Evolutionary conservation across 768 basidiomycete genomes (phyloP), one percentile per base, ranked within the genome.

Genomic region (Antrodiella citrinella): DNA sequence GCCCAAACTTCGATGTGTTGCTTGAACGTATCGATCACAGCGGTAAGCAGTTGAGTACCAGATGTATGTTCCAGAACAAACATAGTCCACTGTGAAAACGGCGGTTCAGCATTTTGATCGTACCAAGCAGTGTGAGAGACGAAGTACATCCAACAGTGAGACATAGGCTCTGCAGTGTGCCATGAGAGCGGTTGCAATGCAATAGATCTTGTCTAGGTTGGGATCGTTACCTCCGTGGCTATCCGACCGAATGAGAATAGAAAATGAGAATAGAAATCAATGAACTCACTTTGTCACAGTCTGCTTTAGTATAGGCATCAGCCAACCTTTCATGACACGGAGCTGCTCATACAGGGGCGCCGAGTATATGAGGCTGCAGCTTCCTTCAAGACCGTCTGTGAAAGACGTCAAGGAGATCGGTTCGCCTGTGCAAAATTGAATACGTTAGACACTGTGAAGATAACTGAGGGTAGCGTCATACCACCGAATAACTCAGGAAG

Each of bases 341-440:
- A 86, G 78, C 66, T 90, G 86, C 55, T 90, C 86, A 54, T 80
- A 90, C 19, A 84, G 78, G 20, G 85, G 72, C 2, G 85, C 81
- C 3, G 64, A 64, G 24, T 80, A 59, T 40, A 84, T 59, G 3
- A 66, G 68, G 7, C 57, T 63, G 60, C 82, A 86, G 22, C 64
- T 68, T 13, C 60, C 55, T 11, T 71, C 62, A 49, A 58, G 35
- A 54, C 51, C 3, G 45, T 30, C 1, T 51, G 61, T 30, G 59
- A 43, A 13, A 4, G 51, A 25, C 30, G 54, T 54, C 7, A 9
- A 26, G 22, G 45, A 19, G 4, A 18, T 44, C 0, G 54, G 44
- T 15, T 41, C 50, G 2, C 61, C 61, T 62, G 40, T 13, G 35
- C 35, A 38, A 10, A 38, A 10, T 10, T 38, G 35, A 38, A 18